Base-by-base conservation (phyloP, 345 rosid species). In the Salix udensis region DNA sequence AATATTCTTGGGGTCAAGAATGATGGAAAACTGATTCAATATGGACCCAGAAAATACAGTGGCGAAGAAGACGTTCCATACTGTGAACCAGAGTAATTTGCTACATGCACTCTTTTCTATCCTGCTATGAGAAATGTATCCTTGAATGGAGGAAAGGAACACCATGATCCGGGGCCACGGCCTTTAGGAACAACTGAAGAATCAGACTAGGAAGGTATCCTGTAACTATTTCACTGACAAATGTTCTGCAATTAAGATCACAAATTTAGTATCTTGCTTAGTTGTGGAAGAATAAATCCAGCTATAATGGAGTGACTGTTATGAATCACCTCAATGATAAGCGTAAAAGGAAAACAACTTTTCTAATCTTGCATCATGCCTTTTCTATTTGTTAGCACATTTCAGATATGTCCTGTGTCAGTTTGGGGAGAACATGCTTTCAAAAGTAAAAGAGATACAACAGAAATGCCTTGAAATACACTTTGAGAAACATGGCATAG, bases 121-220 rank as follows among this genome's bases (percentile, higher is more conserved):
- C 0, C 84, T 90, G 79, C 97, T 95, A 46, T 73, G 93, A 79
- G 97, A 90, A 68, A 88, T 89, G 82, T 91, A 88, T 74, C 98
- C 98, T 82, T 95, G 92, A 80, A 95, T 89, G 76, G 97, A 88
- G 74, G 98, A 91, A 79, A 93, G 97, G 85, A 91, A 89, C 79
- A 87, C 92, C 98, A 95, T 93, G 76, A 91, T 83, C 15, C 15
- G 97, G 97, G 70, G 98, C 98, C 73, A 90, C 97, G 1, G 88
- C 65, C 87, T 88, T 91, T 53, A 95, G 96, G 82, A 90, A 88
- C 80, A 88, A 69, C 86, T 66, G 90, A 83, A 93, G 97, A 82
- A 95, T 93, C 55, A 95, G 93, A 83, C 91, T 95, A 68, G 98
- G 98, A 83, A 95, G 94, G 74, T 95, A 95, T 36, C 98, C 98